A percentile compares a stretch with the other conserved stretches of the same genome.
Evolutionary conservation across 345 rosid species (phyloP).

Genomic region (Trapa bicornis): DNA sequence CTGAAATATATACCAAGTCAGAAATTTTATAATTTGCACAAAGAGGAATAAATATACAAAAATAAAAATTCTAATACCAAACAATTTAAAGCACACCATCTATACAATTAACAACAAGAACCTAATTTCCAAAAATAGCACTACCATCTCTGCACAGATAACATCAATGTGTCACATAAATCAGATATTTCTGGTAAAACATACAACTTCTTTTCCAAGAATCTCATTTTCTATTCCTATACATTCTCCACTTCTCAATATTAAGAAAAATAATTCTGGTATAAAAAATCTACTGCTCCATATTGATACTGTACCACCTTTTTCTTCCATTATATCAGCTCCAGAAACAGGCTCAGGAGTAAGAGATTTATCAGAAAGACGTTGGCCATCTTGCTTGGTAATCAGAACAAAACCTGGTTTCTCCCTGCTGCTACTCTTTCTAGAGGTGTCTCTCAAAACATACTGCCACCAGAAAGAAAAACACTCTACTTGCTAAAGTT

Average conservation of each 20-base stretch:
- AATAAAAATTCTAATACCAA: background rate
- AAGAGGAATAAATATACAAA: background rate
- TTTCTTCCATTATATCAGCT: conserved; percentile 29
- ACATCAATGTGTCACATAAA: background rate
- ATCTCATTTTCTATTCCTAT: background rate
- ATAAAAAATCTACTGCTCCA: background rate
- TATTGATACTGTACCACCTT: conserved; percentile 29
- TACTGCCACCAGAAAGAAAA: conserved; percentile 29
- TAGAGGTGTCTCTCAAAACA: conserved; percentile 32
- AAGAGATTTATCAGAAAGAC: conserved; percentile 26
- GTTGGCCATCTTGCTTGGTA: conserved; percentile 33
- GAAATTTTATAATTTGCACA: background rate
- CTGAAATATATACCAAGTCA: conserved; percentile 15
- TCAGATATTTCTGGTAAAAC: background rate
- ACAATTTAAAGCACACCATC: background rate
- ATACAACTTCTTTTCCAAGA: background rate
- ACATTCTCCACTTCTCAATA: background rate
- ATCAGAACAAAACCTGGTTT: conserved; percentile 26
- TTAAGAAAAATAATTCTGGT: background rate
- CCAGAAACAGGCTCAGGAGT: conserved; percentile 23
- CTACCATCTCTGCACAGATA: background rate
- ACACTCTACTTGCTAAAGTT: background rate
- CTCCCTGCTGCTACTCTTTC: conserved; percentile 31
- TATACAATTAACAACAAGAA: too few species aligned
- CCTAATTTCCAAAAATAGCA: too few species aligned